Evolutionary conservation across 108 stramenopile genomes (phyloP).

Genomic region (Fragilaria crotonensis): DNA sequence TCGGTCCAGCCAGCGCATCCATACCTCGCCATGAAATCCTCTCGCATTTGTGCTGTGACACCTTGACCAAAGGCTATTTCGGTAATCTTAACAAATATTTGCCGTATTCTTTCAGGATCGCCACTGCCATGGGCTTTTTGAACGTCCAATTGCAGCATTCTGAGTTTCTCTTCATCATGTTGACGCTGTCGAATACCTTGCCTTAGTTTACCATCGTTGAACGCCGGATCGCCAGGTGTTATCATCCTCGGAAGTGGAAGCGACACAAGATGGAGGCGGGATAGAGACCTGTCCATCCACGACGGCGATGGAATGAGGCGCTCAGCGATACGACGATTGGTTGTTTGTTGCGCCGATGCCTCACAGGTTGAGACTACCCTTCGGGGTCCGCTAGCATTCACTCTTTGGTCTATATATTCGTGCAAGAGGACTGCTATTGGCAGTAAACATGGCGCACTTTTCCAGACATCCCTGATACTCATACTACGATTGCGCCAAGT

Average conservation of each 20-base stretch:
- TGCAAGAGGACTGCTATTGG: too few species aligned
- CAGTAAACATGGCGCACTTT: too few species aligned
- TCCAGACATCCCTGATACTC: too few species aligned
- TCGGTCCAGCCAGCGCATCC: constrained; percentile 72
- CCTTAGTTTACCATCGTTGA: not conserved
- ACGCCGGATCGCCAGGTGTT: not conserved
- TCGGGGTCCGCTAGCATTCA: too few species aligned
- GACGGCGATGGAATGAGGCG: not conserved
- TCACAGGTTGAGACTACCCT: too few species aligned
- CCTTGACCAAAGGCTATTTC: constrained; percentile 62
- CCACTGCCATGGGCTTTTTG: constrained; percentile 17
- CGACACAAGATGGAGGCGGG: not conserved
- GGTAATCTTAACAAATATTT: constrained; percentile 24
- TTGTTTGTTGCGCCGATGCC: too few species aligned
- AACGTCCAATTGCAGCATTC: constrained; percentile 24
- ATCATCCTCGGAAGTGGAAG: not conserved
- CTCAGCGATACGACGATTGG: too few species aligned
- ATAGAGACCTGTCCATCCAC: not conserved
- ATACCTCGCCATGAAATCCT: constrained; percentile 66
- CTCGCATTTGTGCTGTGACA: constrained; percentile 57
- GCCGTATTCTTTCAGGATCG: constrained; percentile 32
- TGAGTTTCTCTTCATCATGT: constrained; percentile 39
- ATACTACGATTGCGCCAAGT: too few species aligned
- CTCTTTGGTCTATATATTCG: too few species aligned
- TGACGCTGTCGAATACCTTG: constrained; percentile 33